phyloP scores from a whole-genome alignment of 805 yeast genomes.

The Myxozyma monticola region DNA sequence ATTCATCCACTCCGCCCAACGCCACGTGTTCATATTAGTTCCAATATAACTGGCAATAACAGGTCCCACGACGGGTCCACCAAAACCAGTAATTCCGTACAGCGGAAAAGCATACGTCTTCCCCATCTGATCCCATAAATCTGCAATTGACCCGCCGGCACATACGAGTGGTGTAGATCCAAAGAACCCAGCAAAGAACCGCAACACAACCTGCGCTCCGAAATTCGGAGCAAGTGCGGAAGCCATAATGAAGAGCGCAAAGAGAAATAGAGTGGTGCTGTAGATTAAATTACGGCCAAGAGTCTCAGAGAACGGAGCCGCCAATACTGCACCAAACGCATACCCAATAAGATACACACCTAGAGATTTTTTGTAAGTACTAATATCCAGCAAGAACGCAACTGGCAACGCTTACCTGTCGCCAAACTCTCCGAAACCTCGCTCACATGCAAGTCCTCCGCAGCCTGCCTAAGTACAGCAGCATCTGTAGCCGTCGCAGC shows the following conservation, averaged over 20 bases:
- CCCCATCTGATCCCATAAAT: slow-evolving; percentile 51
- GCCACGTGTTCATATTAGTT: slow-evolving; percentile 60
- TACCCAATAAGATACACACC: slow-evolving; percentile 59
- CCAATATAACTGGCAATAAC: slow-evolving; percentile 64
- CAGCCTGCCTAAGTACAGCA: slow-evolving; percentile 18
- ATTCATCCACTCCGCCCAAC: slow-evolving; percentile 74
- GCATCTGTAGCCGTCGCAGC: slow-evolving; percentile 24
- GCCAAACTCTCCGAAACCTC: slow-evolving; percentile 24
- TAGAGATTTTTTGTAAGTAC: neutral
- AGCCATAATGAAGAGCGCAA: slow-evolving; percentile 27
- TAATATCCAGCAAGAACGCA: neutral
- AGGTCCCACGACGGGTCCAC: slow-evolving; percentile 72
- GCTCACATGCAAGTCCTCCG: slow-evolving; percentile 18
- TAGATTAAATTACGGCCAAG: slow-evolving; percentile 70
- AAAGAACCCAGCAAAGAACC: slow-evolving; percentile 75
- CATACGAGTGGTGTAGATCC: slow-evolving; percentile 83
- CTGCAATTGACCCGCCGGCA: slow-evolving; percentile 83
- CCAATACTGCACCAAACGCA: slow-evolving; percentile 45
- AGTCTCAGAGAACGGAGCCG: slow-evolving; percentile 67
- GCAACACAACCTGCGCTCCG: slow-evolving; percentile 57
- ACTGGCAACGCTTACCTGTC: slow-evolving; percentile 12
- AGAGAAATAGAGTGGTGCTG: slow-evolving; percentile 44
- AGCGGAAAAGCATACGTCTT: slow-evolving; percentile 28
- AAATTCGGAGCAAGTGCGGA: slow-evolving; percentile 54
- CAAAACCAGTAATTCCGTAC: slow-evolving; percentile 36